These are phyloP conservation scores for Fusarium gaditjirri DNA, from an alignment of 2,329 filamentous ascomycete species.

Conservation along the genomic window DNA sequence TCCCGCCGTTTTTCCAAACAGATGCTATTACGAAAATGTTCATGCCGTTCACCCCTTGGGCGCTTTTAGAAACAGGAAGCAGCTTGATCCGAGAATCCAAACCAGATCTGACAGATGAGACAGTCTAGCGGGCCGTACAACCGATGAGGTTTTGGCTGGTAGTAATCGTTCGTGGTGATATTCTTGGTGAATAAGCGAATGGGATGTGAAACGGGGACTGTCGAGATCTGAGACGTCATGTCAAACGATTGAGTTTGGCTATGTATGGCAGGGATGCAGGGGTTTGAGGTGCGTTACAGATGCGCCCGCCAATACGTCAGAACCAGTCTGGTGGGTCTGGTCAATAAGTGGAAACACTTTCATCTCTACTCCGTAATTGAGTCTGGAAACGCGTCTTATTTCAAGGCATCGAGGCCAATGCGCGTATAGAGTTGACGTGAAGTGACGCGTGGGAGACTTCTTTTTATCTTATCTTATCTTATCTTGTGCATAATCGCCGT, in stretches of 20 bases:
- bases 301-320: background rate
- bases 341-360: background rate
- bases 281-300: background rate
- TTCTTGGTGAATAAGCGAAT: background rate
- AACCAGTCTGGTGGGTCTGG: background rate
- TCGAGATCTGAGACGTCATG: background rate
- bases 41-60: background rate
- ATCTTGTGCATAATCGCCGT: background rate
- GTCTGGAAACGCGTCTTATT: background rate
- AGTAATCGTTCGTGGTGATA: background rate
- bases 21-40: background rate
- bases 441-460: no score
- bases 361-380: background rate
- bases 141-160: background rate
- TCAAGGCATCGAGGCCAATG: fast-evolving
- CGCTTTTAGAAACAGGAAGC: constrained; percentile 8
- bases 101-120: background rate
- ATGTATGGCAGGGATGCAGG: background rate
- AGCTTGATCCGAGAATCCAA: background rate
- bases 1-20: background rate
- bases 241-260: background rate
- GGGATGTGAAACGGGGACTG: background rate
- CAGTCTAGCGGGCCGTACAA: background rate
- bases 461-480: background rate
- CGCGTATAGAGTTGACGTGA: background rate